These are phyloP conservation scores for Microsporum audouinii DNA, from an alignment of 2,329 filamentous ascomycete genomes.

Conservation along the genomic window DNA sequence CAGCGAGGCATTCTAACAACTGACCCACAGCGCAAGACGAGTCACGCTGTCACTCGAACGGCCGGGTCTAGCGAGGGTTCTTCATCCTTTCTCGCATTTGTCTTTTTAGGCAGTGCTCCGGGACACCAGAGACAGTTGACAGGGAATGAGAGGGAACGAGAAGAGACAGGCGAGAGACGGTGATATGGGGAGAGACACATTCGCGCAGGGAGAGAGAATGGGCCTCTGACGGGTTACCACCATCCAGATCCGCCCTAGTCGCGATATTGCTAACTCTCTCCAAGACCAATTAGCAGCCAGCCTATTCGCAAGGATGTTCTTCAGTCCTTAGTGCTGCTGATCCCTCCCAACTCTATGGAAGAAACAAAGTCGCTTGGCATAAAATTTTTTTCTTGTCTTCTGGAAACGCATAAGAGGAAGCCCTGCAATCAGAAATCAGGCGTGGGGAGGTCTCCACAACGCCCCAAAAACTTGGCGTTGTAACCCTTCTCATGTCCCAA, in stretches of 20 bases:
- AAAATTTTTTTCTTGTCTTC: not conserved
- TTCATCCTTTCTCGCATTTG: conserved; percentile 3
- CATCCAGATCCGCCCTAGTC: conserved; percentile 3
- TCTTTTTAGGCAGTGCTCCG: not conserved
- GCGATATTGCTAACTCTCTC: not conserved
- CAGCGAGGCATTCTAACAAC: no score
- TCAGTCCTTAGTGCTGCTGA: conserved; percentile 99
- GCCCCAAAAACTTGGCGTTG: conserved; percentile 9
- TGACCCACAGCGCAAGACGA: not conserved
- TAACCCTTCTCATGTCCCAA: conserved; percentile 6
- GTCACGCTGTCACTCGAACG: not conserved
- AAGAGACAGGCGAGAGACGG: not conserved
- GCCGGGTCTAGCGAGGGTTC: conserved; percentile 1
- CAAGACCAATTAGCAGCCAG: not conserved
- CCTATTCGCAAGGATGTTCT: conserved; percentile 88
- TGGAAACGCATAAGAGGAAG: not conserved
- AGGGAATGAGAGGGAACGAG: not conserved
- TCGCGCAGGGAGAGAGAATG: not conserved
- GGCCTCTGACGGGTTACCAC: not conserved
- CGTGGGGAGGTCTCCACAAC: conserved; percentile 3
- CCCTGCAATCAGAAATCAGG: not conserved
- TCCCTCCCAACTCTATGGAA: conserved; percentile 28
- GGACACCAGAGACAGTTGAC: not conserved
- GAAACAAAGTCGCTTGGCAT: not conserved
- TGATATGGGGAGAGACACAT: not conserved